Evolutionary conservation across 78 protist genomes (phyloP).

Genomic region (Dictyostelium firmibasis): DNA sequence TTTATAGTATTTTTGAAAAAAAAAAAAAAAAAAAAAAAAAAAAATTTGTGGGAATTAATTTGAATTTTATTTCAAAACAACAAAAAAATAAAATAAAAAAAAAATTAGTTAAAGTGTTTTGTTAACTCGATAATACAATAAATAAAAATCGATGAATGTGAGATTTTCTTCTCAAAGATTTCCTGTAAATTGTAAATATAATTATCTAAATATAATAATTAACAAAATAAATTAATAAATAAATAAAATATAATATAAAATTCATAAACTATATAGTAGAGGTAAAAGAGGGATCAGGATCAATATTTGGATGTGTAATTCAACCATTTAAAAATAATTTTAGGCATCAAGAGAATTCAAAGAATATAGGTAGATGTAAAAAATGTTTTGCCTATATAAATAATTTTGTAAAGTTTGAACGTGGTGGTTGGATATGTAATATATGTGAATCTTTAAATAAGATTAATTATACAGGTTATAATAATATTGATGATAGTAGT

Average conservation of each 20-base stretch:
- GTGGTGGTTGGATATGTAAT: conserved; percentile 6
- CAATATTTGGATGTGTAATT: conserved; percentile 64
- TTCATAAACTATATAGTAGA: not conserved
- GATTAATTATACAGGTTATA: not conserved
- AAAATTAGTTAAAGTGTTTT: not conserved
- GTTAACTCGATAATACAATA: not conserved
- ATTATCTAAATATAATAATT: not conserved
- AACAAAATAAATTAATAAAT: too few relatives aligned
- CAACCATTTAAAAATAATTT: conserved; percentile 48
- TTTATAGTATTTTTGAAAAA: too few relatives aligned
- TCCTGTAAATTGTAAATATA: conserved; percentile 28
- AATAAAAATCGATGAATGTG: conserved; percentile 2
- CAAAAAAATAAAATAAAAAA: too few relatives aligned
- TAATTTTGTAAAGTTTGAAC: not conserved
- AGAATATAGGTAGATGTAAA: conserved; percentile 38
- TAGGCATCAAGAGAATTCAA: not conserved
- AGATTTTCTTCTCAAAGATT: conserved; percentile 25
- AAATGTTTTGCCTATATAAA: conserved; percentile 53
- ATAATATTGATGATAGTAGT: not conserved
- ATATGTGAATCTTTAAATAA: not conserved
- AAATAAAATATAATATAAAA: not conserved
- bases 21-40: too few relatives aligned
- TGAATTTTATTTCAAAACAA: too few relatives aligned
- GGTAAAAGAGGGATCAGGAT: conserved; percentile 22
- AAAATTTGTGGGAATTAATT: too few relatives aligned